Conservation (phyloP, 495 filamentous ascomycete genomes). For the Xylaria acuta region DNA sequence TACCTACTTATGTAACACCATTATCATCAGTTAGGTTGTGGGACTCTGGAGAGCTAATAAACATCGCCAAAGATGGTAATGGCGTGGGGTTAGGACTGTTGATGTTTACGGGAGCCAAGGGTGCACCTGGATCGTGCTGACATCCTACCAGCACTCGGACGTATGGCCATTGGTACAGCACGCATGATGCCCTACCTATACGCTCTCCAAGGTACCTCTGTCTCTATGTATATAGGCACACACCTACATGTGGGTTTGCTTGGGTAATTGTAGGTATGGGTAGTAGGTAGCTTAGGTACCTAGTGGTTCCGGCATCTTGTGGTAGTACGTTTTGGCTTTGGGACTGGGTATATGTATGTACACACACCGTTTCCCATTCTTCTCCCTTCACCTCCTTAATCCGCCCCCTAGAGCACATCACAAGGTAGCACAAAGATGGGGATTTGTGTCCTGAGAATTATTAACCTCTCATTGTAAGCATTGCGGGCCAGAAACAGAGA, state of each 20-base stretch:
- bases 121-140: background rate
- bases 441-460: background rate
- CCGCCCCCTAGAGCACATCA: background rate
- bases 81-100: background rate
- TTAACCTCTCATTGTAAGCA: background rate
- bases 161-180: background rate
- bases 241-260: background rate
- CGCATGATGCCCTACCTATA: background rate
- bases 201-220: background rate
- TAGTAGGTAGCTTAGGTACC: background rate
- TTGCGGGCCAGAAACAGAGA: background rate
- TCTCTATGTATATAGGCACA: background rate
- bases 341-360: background rate
- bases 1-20: background rate
- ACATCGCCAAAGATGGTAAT: background rate
- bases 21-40: background rate
- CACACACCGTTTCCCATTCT: background rate
- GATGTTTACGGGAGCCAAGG: background rate
- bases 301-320: background rate
- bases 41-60: background rate
- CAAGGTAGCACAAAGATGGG: conserved; percentile 8
- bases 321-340: background rate
- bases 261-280: background rate
- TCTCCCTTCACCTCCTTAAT: conserved; percentile 4
- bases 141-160: background rate